phyloP scores from a whole-genome alignment of 176 grass and related monocot species.

The Juncus inflexus region DNA sequence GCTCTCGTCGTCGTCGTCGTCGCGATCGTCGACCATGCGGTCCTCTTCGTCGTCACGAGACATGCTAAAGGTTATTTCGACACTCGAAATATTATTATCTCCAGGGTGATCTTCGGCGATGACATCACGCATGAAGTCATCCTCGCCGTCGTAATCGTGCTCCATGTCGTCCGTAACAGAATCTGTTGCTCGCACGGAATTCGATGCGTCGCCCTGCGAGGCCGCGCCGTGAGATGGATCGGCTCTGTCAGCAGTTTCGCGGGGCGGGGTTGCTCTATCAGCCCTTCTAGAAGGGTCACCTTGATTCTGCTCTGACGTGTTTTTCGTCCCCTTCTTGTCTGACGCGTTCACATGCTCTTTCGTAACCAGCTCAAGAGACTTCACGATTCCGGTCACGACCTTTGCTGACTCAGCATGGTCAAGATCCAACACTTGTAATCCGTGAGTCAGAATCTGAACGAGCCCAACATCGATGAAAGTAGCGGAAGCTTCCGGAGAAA shows the following conservation, averaged over 20 bases:
- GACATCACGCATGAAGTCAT: slow-evolving; percentile 93
- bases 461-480: slow-evolving; percentile 89
- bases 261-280: slow-evolving; percentile 50
- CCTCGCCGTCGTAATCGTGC: slow-evolving; percentile 73
- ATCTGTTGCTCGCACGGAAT: slow-evolving; percentile 55
- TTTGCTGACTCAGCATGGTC: slow-evolving; percentile 88
- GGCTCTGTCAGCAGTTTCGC: slow-evolving; percentile 64
- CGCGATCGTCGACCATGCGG: slow-evolving; percentile 80
- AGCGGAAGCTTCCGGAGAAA: slow-evolving; percentile 76
- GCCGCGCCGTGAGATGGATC: slow-evolving; percentile 43
- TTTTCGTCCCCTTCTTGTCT: slow-evolving; percentile 72
- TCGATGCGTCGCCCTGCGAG: slow-evolving; percentile 63
- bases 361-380: slow-evolving; percentile 78
- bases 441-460: slow-evolving; percentile 56
- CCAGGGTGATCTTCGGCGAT: slow-evolving; percentile 71
- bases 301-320: slow-evolving; percentile 49
- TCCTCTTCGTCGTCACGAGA: slow-evolving; percentile 52
- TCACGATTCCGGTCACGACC: slow-evolving; percentile 80
- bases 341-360: slow-evolving; percentile 85
- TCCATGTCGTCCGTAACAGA: slow-evolving; percentile 88
- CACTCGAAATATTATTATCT: slow-evolving; percentile 56
- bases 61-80: slow-evolving; percentile 96
- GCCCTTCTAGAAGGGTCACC: slow-evolving; percentile 32
- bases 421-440: slow-evolving; percentile 80
- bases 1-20: slow-evolving; percentile 78